phyloP scores from a whole-genome alignment of 495 filamentous ascomycete species.

The Rostrohypoxylon terebratum region DNA sequence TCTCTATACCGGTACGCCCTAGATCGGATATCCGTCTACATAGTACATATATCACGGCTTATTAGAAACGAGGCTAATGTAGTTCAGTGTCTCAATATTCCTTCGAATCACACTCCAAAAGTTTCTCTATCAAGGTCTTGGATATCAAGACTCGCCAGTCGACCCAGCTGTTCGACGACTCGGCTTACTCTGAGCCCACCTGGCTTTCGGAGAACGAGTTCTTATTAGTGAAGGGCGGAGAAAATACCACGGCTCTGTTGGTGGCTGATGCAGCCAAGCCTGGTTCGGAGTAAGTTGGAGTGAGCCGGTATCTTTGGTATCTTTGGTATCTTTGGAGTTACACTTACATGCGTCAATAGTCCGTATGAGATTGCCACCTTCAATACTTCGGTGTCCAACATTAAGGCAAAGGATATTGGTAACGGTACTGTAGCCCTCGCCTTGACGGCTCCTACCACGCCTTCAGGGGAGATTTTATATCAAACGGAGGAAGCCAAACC shows the following conservation, averaged over 20 bases:
- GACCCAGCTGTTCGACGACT: constrained; percentile 71
- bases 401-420: constrained; percentile 74
- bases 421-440: constrained; percentile 76
- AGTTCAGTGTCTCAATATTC: constrained; percentile 74
- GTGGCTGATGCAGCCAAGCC: constrained; percentile 67
- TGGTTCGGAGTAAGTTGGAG: constrained; percentile 52
- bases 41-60: background rate
- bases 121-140: constrained; percentile 77
- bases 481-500: constrained; percentile 66
- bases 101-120: constrained; percentile 82
- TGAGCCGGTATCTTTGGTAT: constrained; percentile 40
- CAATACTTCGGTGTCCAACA: constrained; percentile 74
- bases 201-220: constrained; percentile 80
- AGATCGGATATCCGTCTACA: background rate
- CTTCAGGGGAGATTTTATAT: constrained; percentile 72
- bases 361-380: constrained; percentile 72
- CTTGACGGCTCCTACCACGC: constrained; percentile 69
- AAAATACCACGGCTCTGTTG: constrained; percentile 68
- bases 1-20: constrained; percentile 68
- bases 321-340: constrained; percentile 8
- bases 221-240: constrained; percentile 73
- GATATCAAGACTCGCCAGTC: constrained; percentile 77
- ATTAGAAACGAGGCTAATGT: constrained; percentile 16
- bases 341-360: constrained; percentile 48
- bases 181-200: constrained; percentile 73